These are phyloP conservation scores for Globisporangium apiculatum DNA, from an alignment of 352 stramenopile species.

Conservation along the genomic window DNA sequence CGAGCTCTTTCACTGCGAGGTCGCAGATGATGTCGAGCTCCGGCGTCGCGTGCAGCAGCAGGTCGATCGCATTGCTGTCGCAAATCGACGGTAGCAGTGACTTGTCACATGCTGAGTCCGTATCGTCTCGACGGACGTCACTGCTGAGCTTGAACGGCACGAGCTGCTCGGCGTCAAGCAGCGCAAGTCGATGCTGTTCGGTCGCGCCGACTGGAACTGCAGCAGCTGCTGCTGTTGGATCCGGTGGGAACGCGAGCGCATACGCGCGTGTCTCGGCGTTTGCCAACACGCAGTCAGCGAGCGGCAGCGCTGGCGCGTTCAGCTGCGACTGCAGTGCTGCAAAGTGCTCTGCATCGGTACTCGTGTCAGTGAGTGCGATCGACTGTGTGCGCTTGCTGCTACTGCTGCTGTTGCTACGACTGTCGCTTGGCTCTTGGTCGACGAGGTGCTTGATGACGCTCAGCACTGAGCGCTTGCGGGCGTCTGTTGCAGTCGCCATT, in stretches of 20 bases:
- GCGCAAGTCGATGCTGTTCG: background rate
- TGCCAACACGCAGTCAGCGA: constrained; percentile 8
- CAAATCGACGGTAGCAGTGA: background rate
- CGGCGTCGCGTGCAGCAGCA: background rate
- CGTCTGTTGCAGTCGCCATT: constrained; percentile 10
- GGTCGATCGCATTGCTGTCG: background rate
- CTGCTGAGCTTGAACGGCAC: background rate
- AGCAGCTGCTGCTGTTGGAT: background rate
- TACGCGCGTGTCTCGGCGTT: constrained; percentile 6
- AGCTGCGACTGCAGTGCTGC: constrained; percentile 2
- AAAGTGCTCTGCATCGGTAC: constrained; percentile 8
- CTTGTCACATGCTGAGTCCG: background rate
- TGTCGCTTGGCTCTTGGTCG: constrained; percentile 11
- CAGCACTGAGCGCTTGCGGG: constrained; percentile 18
- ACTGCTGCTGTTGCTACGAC: no score
- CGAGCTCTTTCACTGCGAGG: constrained; percentile 44
- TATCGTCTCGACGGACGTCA: no score
- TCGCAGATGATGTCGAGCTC: constrained; percentile 43
- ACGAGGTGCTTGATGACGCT: constrained; percentile 31
- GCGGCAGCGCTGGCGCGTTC: background rate
- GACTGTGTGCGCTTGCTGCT: background rate
- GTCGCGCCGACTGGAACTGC: background rate
- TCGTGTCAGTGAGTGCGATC: constrained; percentile 8
- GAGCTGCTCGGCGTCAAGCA: background rate
- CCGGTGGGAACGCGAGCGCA: constrained; percentile 3